These are phyloP conservation scores for Stephania yunnanensis DNA, from an alignment of 164 flowering plant species.

Conservation along the genomic window DNA sequence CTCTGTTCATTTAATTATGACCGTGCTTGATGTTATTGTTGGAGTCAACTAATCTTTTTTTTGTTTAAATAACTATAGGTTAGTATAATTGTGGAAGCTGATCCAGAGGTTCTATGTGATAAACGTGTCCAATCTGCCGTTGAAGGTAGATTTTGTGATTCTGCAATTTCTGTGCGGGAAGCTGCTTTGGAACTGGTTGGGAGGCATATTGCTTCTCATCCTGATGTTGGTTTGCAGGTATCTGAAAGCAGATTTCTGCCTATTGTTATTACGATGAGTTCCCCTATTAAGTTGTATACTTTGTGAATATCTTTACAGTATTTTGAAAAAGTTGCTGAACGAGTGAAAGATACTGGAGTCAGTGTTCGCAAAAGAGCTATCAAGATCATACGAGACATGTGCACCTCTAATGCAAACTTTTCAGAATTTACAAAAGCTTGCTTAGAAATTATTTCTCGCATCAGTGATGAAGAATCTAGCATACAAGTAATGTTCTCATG, in stretches of 20 bases:
- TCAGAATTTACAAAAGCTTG: conserved; percentile 72
- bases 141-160: conserved; percentile 96
- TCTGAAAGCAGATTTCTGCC: conserved; percentile 2
- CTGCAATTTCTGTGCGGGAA: conserved; percentile 94
- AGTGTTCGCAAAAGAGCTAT: conserved; percentile 98
- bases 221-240: conserved; percentile 96
- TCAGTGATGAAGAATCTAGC: conserved; percentile 92
- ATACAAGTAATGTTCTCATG: conserved; percentile 60
- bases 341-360: conserved; percentile 93
- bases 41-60: not conserved
- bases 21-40: not conserved
- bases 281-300: not conserved
- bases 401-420: conserved; percentile 72
- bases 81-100: conserved; percentile 91
- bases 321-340: conserved; percentile 93
- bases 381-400: conserved; percentile 93
- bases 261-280: not conserved
- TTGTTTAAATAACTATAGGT: conserved; percentile 46
- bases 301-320: conserved; percentile 41
- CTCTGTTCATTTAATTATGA: conserved; percentile 2
- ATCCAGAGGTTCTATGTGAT: conserved; percentile 90
- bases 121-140: conserved; percentile 88
- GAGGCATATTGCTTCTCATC: conserved; percentile 97
- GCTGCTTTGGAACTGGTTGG: conserved; percentile 98
- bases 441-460: conserved; percentile 83